Evolutionary conservation across 2,329 filamentous ascomycete species (phyloP), one percentile per base, ranked within the genome.

Genomic region (Aspergillus aculeatus): DNA sequence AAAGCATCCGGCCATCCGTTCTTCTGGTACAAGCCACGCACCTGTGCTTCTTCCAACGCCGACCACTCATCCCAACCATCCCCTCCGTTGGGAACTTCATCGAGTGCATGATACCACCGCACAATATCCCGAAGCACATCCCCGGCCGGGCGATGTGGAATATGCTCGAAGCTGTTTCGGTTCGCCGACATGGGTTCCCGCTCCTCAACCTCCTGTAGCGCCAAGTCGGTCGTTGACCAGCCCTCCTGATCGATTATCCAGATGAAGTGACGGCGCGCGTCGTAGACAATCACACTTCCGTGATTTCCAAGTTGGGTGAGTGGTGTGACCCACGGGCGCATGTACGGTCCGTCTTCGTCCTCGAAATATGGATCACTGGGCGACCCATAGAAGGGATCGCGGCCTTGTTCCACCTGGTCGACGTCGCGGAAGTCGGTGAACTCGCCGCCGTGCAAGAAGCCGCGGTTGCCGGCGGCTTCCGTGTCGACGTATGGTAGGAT

Each of bases 241-340:
- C 49, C 29, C 16, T 53, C 48, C 23, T 62, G 61, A 10, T 58
- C 56, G 9, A 60, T 64, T 7, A 72, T 64, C 29, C 68, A 68
- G 12, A 72, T 69, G 9, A 47, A 47, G 50, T 74, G 66, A 31
- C 48, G 54, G 16, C 58, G 62, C 3, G 71, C 65, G 54, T 72
- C 66, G 50, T 75, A 73, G 3, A 73, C 55, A 10, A 73, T 62
- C 14, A 65, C 58, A 23, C 61, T 63, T 16, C 58, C 16, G 48
- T 71, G 69, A 16, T 71, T 71, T 2, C 65, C 69, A 4, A 70
- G n/a, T 31, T 35, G 24, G 1, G 67, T 70, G 12, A 72, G 57
- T 5, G 69, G 62, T 54, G 71, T 74, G 60, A 71, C 65, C 67
- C 70, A 74, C 3, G 71, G 67, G 5, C 64, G 66, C 60, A 74